Evolutionary conservation across 257 asterid genomes (phyloP), one percentile per base, ranked within the genome.

Genomic region (Nicotiana benthamiana): DNA sequence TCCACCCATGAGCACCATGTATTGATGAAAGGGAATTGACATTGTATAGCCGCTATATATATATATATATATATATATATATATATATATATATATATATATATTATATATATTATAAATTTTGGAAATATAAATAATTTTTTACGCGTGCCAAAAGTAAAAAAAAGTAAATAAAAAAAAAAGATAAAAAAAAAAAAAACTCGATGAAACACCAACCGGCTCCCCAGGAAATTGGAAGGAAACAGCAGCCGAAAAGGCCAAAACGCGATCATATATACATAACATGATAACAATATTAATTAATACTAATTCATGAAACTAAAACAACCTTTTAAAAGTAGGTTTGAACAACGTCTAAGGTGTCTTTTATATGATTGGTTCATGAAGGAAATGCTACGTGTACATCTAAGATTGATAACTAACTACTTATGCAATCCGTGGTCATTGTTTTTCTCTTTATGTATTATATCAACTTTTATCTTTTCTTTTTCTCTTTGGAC

Each of bases 381-480:
- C 18, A 30, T n/a, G n/a, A n/a, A 12, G 48, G 48, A 64, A 65
- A 65, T 16, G 46, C 4, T 62, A 26, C 8, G 4, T 46, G 56
- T 4, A 34, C 51, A 80, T 24, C 27, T 34, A 32, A 28, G 4
- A 80, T 78, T 65, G 68, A 22, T 32, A 17, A 20, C 74, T 66
- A 27, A 12, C 22, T 56, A 12, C 13, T 56, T 18, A 3, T 13
- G 6, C 15, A 6, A 17, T 20, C 11, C 59, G 54, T 80, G 78
- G 65, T 46, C 16, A 57, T 81, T 84, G 7, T 36, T 26, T 4
- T 59, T 53, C 43, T 27, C 57, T 60, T 34, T 46, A 34, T 53
- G 1, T n/a, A n/a, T 60, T 56, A 52, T 17, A 67, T 28, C 57
- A 80, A 28, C 84, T 66, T 66, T 87, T 80, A 85, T 67, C 56